Percentiles rank a stretch among this genome's conserved stretches.
Evolutionary conservation across 1,139 yeast genomes (phyloP).

Genomic region (Kodamaea plutei): DNA sequence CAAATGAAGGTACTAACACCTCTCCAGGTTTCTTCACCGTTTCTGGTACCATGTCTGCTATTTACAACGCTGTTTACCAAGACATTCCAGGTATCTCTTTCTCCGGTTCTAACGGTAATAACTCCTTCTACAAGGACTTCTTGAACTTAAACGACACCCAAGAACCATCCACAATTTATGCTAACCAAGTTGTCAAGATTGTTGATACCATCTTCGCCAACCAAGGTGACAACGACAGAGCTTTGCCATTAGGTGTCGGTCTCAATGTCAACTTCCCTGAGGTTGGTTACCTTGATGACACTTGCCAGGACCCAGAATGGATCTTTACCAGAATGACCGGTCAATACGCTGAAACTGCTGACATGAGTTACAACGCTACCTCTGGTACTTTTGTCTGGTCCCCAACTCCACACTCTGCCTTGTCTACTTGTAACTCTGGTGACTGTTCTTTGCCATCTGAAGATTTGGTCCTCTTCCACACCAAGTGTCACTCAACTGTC

Average conservation of each 20-base stretch:
- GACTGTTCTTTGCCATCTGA: conserved; percentile 37
- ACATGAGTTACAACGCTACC: conserved; percentile 28
- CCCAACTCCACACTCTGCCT: conserved; percentile 14
- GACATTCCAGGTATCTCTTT: conserved; percentile 42
- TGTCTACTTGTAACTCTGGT: conserved; percentile 29
- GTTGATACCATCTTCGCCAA: conserved; percentile 31
- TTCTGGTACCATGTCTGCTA: conserved; percentile 46
- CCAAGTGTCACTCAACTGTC: conserved; percentile 31
- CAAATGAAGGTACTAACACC: conserved; percentile 44
- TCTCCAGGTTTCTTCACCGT: conserved; percentile 39
- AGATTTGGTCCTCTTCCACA: conserved; percentile 18
- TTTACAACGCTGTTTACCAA: conserved; percentile 41
- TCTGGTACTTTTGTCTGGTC: conserved; percentile 22
- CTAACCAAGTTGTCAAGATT: conserved; percentile 34
- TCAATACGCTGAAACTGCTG: conserved; percentile 26
- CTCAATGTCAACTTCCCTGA: conserved; percentile 46
- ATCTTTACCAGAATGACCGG: conserved; percentile 39
- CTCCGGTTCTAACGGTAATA: conserved; percentile 42
- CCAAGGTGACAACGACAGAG: conserved; percentile 26
- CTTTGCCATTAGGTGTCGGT: conserved; percentile 44
- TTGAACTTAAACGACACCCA: conserved; percentile 29
- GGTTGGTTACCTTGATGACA: conserved; percentile 30
- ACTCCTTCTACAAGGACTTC: conserved; percentile 38
- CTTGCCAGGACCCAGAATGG: conserved; percentile 38
- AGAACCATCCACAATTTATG: conserved; percentile 40